Evolutionary conservation across 1,139 yeast species (phyloP), one percentile per base, ranked within the genome.

Genomic region (Fermentozyma sake): DNA sequence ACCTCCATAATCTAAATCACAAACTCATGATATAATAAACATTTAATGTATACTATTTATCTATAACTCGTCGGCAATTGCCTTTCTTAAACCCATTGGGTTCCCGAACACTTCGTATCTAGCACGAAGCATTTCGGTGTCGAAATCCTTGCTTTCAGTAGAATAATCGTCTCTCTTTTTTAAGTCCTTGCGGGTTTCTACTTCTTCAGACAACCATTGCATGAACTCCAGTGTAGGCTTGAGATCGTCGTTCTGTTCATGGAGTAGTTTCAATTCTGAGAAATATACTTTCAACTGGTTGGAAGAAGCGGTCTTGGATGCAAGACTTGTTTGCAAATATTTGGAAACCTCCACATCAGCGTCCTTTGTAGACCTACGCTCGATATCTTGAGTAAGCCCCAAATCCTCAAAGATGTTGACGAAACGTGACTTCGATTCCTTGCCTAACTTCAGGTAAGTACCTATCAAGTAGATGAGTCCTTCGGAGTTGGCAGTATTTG

Each of bases 71-170:
- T 76, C 81, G 7, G 59, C 60, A 34, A 61, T 43, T 25, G 73
- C 76, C 44, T 77, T 77, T 35, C 89, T 65, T 31, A 62, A 53
- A 0, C 83, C 95, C 47, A 73, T 63, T 7, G 85, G 86, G 45
- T 86, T 86, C 2, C 95, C 96, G 58, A 84, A 86, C 2, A 81
- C 75, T 17, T 58, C 50, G 49, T 84, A 91, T 41, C 95, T 71
- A 10, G 80, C 72, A 15, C 63, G 62, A n/a, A 76, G 48, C 48
- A 80, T 51, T 26, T 55, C 58, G 23, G 61, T 53, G 31, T 70
- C 72, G 28, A 73, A 68, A 4, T 52, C 57, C 14, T 52, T 52
- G 31, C 58, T 62, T 9, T 49, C 41, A 2, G 41, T 49, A 2
- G 58, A 37, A 23, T 42, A 47, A 10, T 43, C 48, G 31, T 58